Evolutionary conservation across 192 early-diverging fungal species (phyloP), one percentile per base, ranked within the genome.

Genomic region (Backusella liffmaniae): DNA sequence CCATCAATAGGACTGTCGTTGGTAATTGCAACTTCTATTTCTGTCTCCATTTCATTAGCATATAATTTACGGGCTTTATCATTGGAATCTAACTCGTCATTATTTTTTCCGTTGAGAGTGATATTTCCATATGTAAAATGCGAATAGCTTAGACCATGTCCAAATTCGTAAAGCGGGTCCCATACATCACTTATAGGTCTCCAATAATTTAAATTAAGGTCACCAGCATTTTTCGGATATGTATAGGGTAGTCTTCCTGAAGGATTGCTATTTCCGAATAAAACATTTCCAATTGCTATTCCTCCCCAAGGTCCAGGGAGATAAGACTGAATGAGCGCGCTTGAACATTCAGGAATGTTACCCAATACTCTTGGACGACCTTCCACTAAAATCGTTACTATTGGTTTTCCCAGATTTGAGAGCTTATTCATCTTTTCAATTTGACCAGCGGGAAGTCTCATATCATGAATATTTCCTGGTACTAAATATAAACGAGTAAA

Each of bases 291-390:
- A 44, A 90, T 84, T 0, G 90, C 87, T 18, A 77, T 67, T 65
- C 88, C 90, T 44, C 82, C 90, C 77, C 89, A 88, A 34, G 86
- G 81, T 29, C 90, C 90, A 3, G 89, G 90, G 26, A 88, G 53
- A 67, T 88, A 88, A 0, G 86, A 78, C 53, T 82, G 77, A 12
- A 92, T 70, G 5, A 90, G 74, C 3, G 85, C 86, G 34, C 79
- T 75, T 18, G 87, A 85, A 0, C 70, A 26, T 2, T 79, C 83
- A 67, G 72, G 80, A 4, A 85, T 73, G 9, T 86, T 78, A 35
- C 82, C 62, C 0, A 92, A 75, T 37, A 87, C 80, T 34, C 88
- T 83, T 4, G 90, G 90, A 4, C 90, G 87, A 18, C 87, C 88
- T 37, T 84, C 77, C 0, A 90, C 84, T 0, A 91, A 82, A 42